A percentile compares a stretch with the other conserved stretches of the same genome.
phyloP scores from a whole-genome alignment of 2,329 filamentous ascomycete genomes.

The Fusarium sp. region DNA sequence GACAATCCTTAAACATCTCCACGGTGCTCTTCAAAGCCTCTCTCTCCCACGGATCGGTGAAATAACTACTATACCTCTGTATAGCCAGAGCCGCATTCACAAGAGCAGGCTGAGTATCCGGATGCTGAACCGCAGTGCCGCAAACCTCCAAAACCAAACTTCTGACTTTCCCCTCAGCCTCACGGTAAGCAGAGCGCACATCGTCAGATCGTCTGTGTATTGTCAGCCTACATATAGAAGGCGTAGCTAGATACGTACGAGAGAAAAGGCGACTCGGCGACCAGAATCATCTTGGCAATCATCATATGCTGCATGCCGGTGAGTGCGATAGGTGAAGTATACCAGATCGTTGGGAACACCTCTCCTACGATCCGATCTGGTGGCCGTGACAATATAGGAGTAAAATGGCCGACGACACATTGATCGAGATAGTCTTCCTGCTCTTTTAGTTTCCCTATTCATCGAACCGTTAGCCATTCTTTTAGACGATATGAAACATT shows the following conservation, averaged over 20 bases:
- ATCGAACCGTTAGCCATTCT: fast-evolving
- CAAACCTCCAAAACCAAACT: slow-evolving; percentile 35
- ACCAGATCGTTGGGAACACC: slow-evolving; percentile 38
- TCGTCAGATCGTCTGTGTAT: not conserved
- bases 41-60: slow-evolving; percentile 39
- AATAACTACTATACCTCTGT: slow-evolving; percentile 36
- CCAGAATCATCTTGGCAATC: slow-evolving; percentile 40
- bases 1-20: slow-evolving; percentile 30
- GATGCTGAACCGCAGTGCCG: slow-evolving; percentile 32
- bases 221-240: not conserved
- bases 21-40: slow-evolving; percentile 35
- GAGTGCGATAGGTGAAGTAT: slow-evolving; percentile 26
- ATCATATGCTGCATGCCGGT: slow-evolving; percentile 42
- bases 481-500: fast-evolving
- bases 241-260: not conserved
- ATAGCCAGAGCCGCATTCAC: slow-evolving; percentile 33
- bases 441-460: slow-evolving; percentile 23
- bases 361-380: slow-evolving; percentile 26
- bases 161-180: slow-evolving; percentile 27
- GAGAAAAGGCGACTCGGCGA: slow-evolving; percentile 34
- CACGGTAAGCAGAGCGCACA: slow-evolving; percentile 25
- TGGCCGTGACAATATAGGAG: slow-evolving; percentile 19
- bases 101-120: slow-evolving; percentile 23
- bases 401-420: not conserved
- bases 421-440: slow-evolving; percentile 35